Evolutionary conservation across 2,329 filamentous ascomycete species (phyloP), one percentile per base, ranked within the genome.

Genomic region (Botrytis fragariae): DNA sequence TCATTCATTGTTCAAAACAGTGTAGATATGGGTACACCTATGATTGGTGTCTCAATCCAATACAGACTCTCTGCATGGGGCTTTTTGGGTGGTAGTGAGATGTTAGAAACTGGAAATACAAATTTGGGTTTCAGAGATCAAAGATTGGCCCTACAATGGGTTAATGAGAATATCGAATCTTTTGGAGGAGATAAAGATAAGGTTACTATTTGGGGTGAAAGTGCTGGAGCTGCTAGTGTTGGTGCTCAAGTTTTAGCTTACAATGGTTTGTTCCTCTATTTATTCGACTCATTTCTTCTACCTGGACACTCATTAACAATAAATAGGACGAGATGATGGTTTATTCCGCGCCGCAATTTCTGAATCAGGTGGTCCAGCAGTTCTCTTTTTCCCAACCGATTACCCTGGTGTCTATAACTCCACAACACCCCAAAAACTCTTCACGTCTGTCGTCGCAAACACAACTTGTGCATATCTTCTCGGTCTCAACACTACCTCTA

Each of bases 271-370:
- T 61, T 44, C 8, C 35, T 67, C 42, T 59, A 51, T 25, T 64
- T 25, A 7, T 44, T 29, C 5, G 8, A 63, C 8, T 51, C 10
- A 29, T 29, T 20, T 16, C 32, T n/a, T 70, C 4, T 35, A 37
- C 29, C 22, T 25, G 10, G 14, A 1, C 6, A n/a, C 8, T 12
- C 2, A 20, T 18, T 72, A 64, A 72, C 32, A 57, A 8, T 14
- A 1, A 7, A 7, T 42, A 77, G 85, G 88, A 0, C 82, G 87
- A 44, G 84, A 90, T 70, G 87, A 90, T 72, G 81, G 82, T 0
- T 83, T 90, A 0, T 89, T 89, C 77, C 82, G 84, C 6, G 84
- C 78, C 9, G 87, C 82, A 1, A 87, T 88, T 29, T 83, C 83
- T 54, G 78, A 89, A 75, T 88, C 85, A 2, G 77, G 78, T 8